Base-by-base conservation (phyloP, 2,329 filamentous ascomycete species). In the Xylogone sp. region DNA sequence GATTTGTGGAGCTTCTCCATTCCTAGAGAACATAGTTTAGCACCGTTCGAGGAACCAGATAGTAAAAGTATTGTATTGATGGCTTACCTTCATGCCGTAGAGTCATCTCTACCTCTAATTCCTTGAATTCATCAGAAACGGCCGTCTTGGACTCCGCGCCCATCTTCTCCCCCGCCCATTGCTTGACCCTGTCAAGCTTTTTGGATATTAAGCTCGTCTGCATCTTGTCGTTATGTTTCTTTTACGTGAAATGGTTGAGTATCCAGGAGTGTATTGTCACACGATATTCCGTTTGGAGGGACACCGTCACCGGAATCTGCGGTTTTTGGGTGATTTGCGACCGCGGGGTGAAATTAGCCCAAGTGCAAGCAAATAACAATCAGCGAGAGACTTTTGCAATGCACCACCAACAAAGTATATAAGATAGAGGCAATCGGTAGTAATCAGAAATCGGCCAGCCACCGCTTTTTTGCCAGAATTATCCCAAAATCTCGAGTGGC, bases 81-180 rank as follows among this genome's bases (percentile, higher is more conserved):
- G 51, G 34, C 34, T 18, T 77, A 96, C 92, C 93, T 59, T 96
- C 89, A 59, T 95, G 86, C 57, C 93, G 83, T 63, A 96, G 76
- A 52, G 82, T 79, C 91, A 97, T 97, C 73, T 97, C 93, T 50
- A 82, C 77, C 73, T 97, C 92, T 62, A 97, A 75, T 54, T 82
- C 81, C 73, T 89, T 95, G 80, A 97, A 97, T 65, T 97, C 88
- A 48, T 97, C 91, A 0, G 90, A 88, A 57, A 90, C 84, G 68
- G 79, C 83, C 9, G 93, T 97, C 74, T 91, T 94, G 72, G 86
- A 81, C 72, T 97, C 92, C 59, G 83, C 83, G 62, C 93, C 93
- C 89, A 97, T 96, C 73, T 92, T 90, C 75, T 97, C 93, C 61
- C 90, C 90, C 34, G 92, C 90, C 93, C 93, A 97, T 86, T 97